Base-by-base conservation (phyloP, 2,329 filamentous ascomycete species). In the Madurella mycetomatis region DNA sequence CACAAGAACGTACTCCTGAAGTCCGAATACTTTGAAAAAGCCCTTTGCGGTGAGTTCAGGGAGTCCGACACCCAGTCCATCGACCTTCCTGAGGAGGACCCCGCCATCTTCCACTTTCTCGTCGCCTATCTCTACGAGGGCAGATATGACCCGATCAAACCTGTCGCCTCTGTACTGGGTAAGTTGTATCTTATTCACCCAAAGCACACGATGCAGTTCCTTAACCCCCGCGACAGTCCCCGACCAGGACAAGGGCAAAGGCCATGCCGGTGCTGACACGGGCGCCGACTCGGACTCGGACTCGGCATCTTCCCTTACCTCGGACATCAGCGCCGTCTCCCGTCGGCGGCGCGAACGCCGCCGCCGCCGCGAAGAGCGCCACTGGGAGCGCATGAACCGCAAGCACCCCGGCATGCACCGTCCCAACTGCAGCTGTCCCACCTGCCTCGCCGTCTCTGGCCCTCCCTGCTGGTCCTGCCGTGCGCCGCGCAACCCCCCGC, bases 101-200 rank as follows among this genome's bases (percentile, higher is more conserved):
- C 77, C 2, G 71, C 72, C 51, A 72, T 77, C 45, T 80, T 81
- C 56, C 75, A 77, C 54, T 78, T 79, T 57, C 64, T 80, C 41
- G 66, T 81, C 37, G 74, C 76, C n/a, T 79, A 73, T 48, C 65
- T 79, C 12, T 79, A 79, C 58, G 76, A 79, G 58, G 72, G 69
- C 17, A 72, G 66, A 51, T 79, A 74, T 58, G 67, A 72, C 3
- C 76, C 76, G 37, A 75, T 77, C 53, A 73, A 66, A 57, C 66
- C 76, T n/a, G 66, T 70, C 34, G 68, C 74, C 2, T 69, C 70
- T 25, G 74, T 69, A 2, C 64, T 78, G 31, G 61, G 72, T 71
- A 58, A 56, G 64, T 56, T 45, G 37, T 4, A 40, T 42, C 39
- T 48, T 12, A 2, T 60, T 62, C 9, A 46, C 31, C 12, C 7